Conservation (phyloP, 1,139 yeast species). For the Yamadazyma membranifaciens region DNA sequence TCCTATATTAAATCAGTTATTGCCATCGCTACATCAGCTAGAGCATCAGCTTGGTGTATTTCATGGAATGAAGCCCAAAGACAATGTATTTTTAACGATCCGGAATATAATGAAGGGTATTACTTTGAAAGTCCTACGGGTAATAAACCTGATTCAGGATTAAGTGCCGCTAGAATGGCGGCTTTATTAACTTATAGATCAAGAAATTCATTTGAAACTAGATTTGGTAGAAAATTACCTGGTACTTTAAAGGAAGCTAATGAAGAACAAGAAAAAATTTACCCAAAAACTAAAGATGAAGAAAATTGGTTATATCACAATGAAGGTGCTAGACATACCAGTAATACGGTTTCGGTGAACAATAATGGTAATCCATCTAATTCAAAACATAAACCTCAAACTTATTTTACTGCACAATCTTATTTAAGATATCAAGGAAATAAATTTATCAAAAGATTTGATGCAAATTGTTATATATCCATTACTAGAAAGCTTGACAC, state of each 20-base stretch:
- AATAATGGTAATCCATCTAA: slow-evolving; percentile 21
- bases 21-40: slow-evolving; percentile 90
- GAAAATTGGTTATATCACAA: slow-evolving; percentile 46
- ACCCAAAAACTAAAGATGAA: slow-evolving; percentile 43
- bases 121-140: slow-evolving; percentile 60
- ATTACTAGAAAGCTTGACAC: slow-evolving; percentile 92
- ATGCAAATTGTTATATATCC: slow-evolving; percentile 94
- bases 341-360: slow-evolving; percentile 2
- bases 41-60: slow-evolving; percentile 97
- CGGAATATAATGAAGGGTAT: slow-evolving; percentile 88
- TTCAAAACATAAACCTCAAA: slow-evolving; percentile 75
- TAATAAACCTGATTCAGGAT: slow-evolving; percentile 73
- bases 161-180: slow-evolving; percentile 97
- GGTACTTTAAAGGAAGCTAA: slow-evolving; percentile 20
- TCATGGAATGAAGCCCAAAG: slow-evolving; percentile 99
- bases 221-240: slow-evolving; percentile 83
- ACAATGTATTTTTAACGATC: slow-evolving; percentile 93
- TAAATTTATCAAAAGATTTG: slow-evolving; percentile 85
- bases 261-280: slow-evolving; percentile 18
- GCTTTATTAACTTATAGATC: slow-evolving; percentile 91
- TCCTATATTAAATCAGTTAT: slow-evolving; percentile 70
- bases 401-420: slow-evolving; percentile 92
- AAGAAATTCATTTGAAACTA: slow-evolving; percentile 83
- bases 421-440: slow-evolving; percentile 91
- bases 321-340: slow-evolving; percentile 32